Evolutionary conservation across 2,329 filamentous ascomycete genomes (phyloP).

Genomic region (Penicillium sp.): DNA sequence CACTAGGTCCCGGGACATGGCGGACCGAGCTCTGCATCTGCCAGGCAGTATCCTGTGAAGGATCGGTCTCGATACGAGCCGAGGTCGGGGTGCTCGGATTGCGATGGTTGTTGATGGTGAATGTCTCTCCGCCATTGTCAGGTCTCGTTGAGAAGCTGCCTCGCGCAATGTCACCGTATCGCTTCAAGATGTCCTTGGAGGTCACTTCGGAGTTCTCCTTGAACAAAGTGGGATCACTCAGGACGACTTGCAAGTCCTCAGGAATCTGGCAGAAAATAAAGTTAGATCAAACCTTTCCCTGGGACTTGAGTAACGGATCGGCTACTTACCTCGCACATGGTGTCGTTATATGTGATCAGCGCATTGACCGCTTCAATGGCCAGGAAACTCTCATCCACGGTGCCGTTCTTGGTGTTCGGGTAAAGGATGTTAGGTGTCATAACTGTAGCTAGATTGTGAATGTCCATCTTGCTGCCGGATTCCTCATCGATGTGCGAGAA

Average conservation of each 20-base stretch:
- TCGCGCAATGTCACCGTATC: constrained; percentile 82
- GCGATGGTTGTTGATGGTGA: constrained; percentile 49
- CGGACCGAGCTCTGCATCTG: constrained; percentile 84
- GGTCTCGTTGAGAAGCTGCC: constrained; percentile 64
- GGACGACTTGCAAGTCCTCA: constrained; percentile 83
- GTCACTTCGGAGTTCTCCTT: constrained; percentile 85
- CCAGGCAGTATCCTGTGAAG: constrained; percentile 71
- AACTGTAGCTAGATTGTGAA: constrained; percentile 95
- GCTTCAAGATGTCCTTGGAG: constrained; percentile 94
- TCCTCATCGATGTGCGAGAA: constrained; percentile 98
- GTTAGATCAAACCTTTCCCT: neutral
- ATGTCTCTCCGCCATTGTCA: constrained; percentile 61
- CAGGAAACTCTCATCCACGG: constrained; percentile 87
- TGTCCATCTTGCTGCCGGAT: constrained; percentile 97
- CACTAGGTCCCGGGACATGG: constrained; percentile 63
- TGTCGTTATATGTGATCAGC: constrained; percentile 90
- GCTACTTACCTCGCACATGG: constrained; percentile 90
- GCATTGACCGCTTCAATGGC: constrained; percentile 92
- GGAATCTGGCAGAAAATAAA: constrained; percentile 70
- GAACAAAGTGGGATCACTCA: constrained; percentile 83
- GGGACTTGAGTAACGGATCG: neutral
- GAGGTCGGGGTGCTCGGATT: constrained; percentile 56
- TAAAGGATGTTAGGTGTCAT: constrained; percentile 95
- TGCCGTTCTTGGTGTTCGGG: constrained; percentile 68
- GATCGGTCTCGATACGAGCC: constrained; percentile 82